Evolutionary conservation across 192 early-diverging fungal species (phyloP).

Genomic region (Geosiphon pyriformis): DNA sequence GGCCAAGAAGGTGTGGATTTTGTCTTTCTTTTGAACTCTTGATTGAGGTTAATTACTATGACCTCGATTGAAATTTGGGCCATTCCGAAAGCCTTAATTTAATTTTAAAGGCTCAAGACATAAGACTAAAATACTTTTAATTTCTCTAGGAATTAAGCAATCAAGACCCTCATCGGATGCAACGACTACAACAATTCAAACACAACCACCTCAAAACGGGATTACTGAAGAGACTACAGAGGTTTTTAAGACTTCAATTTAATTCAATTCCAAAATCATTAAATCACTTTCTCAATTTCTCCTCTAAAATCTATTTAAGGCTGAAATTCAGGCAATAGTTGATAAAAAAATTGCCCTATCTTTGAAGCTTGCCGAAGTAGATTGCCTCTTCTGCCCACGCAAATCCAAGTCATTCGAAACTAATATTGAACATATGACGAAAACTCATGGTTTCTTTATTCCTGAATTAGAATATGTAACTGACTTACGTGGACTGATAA

Average conservation of each 20-base stretch:
- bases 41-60: too few relatives aligned
- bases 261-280: too few relatives aligned
- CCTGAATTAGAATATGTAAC: conserved; percentile 94
- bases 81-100: too few relatives aligned
- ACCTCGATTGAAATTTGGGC: too few relatives aligned
- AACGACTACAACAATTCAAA: not conserved
- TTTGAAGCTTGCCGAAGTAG: conserved; percentile 55
- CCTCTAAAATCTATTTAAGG: not conserved
- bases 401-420: conserved; percentile 55
- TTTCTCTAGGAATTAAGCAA: conserved; percentile 5
- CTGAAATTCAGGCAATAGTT: conserved; percentile 47
- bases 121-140: not conserved
- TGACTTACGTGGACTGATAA: conserved; percentile 81
- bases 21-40: too few relatives aligned
- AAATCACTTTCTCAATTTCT: too few relatives aligned
- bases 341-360: conserved; percentile 77
- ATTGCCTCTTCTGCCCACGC: conserved; percentile 93
- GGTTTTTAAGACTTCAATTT: not conserved
- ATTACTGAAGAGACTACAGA: conserved; percentile 7
- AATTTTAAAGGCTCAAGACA: conserved; percentile 28
- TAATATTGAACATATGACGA: conserved; percentile 91
- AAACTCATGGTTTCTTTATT: conserved; percentile 89
- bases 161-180: not conserved
- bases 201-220: not conserved
- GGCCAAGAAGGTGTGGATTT: conserved; percentile 7